phyloP scores from a whole-genome alignment of 2,329 filamentous ascomycete genomes.

The Penicillium hesseltinei region DNA sequence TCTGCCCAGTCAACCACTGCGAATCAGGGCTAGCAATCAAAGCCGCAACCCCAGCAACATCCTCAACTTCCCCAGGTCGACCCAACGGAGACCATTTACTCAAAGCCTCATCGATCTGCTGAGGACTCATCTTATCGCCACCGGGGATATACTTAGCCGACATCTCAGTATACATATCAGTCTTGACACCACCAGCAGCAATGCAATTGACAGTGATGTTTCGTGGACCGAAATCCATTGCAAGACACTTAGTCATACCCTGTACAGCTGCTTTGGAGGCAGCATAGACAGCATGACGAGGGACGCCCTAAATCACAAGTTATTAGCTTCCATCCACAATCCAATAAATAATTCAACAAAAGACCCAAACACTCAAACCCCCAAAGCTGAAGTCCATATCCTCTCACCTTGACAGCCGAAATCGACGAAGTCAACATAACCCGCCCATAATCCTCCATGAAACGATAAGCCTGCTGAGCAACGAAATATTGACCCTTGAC shows the following conservation, averaged over 20 bases:
- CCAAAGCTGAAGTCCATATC: background rate
- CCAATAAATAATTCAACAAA: background rate
- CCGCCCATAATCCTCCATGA: slow-evolving; percentile 21
- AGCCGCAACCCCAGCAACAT: slow-evolving; percentile 20
- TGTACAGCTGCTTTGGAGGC: slow-evolving; percentile 24
- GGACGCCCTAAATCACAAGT: slow-evolving; percentile 17
- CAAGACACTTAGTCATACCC: slow-evolving; percentile 26
- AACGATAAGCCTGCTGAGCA: slow-evolving; percentile 21
- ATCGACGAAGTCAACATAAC: slow-evolving; percentile 25
- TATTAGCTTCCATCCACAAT: background rate
- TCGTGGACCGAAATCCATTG: slow-evolving; percentile 21
- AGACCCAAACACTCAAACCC: background rate
- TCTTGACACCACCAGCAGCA: slow-evolving; percentile 25
- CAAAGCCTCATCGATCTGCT: slow-evolving; percentile 19
- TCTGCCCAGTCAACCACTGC: slow-evolving; percentile 28
- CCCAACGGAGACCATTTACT: slow-evolving; percentile 25
- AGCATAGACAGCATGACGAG: slow-evolving; percentile 21
- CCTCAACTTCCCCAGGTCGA: slow-evolving; percentile 18
- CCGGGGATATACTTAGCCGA: slow-evolving; percentile 22
- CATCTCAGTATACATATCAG: slow-evolving; percentile 25
- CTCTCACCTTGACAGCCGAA: slow-evolving; percentile 21
- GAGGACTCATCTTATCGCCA: slow-evolving; percentile 16
- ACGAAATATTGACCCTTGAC: slow-evolving; percentile 27
- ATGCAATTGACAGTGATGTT: slow-evolving; percentile 26
- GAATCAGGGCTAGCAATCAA: slow-evolving; percentile 25